phyloP scores from a whole-genome alignment of 148 eudicot species.

The Chenopodium berlandieri region DNA sequence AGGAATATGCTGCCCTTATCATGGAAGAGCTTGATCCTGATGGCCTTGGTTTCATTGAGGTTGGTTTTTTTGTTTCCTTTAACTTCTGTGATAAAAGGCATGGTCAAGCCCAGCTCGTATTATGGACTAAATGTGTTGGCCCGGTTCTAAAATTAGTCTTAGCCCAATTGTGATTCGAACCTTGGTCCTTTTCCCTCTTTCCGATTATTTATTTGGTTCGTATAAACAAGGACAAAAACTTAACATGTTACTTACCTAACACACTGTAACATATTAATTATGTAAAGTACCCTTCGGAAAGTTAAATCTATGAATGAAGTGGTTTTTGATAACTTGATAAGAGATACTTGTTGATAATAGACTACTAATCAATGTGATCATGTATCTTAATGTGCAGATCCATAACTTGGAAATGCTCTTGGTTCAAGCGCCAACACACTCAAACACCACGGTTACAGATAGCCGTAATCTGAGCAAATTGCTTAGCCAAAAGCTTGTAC shows the following conservation, averaged over 20 bases:
- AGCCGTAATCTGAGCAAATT: constrained; percentile 45
- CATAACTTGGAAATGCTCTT: constrained; percentile 54
- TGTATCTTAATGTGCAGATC: constrained; percentile 25
- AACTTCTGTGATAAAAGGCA: background rate
- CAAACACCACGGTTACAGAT: constrained; percentile 38
- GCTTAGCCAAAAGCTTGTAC: constrained; percentile 49
- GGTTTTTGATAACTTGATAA: too few relatives aligned
- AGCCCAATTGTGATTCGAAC: too few relatives aligned
- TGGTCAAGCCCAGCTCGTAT: background rate
- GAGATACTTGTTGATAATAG: background rate
- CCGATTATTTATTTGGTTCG: too few relatives aligned
- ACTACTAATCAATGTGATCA: background rate
- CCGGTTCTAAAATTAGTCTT: too few relatives aligned
- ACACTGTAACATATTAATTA: too few relatives aligned
- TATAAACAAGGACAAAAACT: too few relatives aligned
- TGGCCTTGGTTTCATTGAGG: constrained; percentile 48
- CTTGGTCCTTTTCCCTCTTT: too few relatives aligned
- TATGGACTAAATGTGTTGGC: too few relatives aligned
- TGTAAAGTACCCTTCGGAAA: too few relatives aligned
- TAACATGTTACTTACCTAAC: too few relatives aligned
- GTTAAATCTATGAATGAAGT: background rate
- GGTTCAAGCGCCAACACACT: constrained; percentile 49
- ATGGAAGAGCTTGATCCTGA: constrained; percentile 58
- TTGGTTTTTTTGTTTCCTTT: constrained; percentile 8
- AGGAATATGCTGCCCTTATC: constrained; percentile 52